Evolutionary conservation across 2,329 filamentous ascomycete species (phyloP).

Genomic region (Sclerotinia glacialis): DNA sequence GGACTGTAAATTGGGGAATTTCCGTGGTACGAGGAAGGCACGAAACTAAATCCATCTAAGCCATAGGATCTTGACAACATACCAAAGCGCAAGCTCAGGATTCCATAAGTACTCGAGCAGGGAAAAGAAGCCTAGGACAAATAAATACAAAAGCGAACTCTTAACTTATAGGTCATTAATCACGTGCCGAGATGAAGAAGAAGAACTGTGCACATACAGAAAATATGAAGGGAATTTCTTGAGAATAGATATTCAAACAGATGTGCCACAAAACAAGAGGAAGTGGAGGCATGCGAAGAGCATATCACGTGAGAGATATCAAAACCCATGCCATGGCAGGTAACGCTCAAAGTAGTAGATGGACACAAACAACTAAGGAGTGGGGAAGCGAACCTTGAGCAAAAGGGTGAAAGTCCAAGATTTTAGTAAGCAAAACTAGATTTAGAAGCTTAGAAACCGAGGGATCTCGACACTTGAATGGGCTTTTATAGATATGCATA

Average conservation of each 20-base stretch:
- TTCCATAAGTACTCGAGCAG: too few species aligned
- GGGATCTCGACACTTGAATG: background rate
- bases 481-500: background rate
- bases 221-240: background rate
- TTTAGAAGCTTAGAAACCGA: background rate
- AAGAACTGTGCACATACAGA: rapidly evolving
- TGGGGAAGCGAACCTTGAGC: too few species aligned
- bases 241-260: background rate
- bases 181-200: background rate
- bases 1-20: background rate
- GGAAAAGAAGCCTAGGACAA: background rate
- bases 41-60: background rate
- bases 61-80: background rate
- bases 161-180: too few species aligned
- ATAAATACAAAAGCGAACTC: background rate
- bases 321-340: background rate
- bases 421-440: background rate
- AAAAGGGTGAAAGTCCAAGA: background rate
- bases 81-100: background rate
- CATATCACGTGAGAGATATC: background rate
- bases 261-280: background rate
- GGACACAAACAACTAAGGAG: background rate
- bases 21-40: background rate
- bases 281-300: background rate
- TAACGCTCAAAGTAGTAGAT: background rate